phyloP scores from a whole-genome alignment of 1,284 basidiomycete species.

The Retiboletus flavoniger region DNA sequence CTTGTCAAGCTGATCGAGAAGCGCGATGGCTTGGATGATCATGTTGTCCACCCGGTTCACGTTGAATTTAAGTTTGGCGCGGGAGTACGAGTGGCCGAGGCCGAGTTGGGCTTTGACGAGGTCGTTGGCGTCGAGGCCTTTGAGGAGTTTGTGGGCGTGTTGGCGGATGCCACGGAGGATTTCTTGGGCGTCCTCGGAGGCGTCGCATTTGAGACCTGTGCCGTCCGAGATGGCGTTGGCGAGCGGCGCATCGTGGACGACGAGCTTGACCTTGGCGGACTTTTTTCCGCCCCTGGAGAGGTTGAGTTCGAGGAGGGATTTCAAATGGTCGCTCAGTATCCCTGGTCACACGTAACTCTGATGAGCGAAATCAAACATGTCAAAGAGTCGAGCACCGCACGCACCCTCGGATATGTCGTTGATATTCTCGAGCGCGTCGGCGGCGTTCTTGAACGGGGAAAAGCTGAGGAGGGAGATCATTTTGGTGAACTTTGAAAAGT shows the following conservation, averaged over 20 bases:
- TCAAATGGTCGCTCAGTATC: constrained; percentile 84
- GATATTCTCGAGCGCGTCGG: constrained; percentile 94
- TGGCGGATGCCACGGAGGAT: constrained; percentile 92
- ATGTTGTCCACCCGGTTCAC: constrained; percentile 99
- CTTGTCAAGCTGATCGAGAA: constrained; percentile 99
- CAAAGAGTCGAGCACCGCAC: constrained; percentile 10
- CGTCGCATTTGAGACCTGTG: constrained; percentile 80
- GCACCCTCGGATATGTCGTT: constrained; percentile 96
- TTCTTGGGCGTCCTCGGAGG: constrained; percentile 84
- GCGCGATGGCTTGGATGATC: constrained; percentile 99
- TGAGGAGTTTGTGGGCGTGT: constrained; percentile 90
- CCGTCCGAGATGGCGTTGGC: constrained; percentile 81
- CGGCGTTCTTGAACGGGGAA: constrained; percentile 92
- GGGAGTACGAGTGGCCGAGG: constrained; percentile 96
- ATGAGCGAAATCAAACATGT: neutral
- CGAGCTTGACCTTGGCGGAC: constrained; percentile 80
- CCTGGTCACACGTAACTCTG: constrained; percentile 43
- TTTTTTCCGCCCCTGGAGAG: constrained; percentile 73
- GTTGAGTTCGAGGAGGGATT: constrained; percentile 86
- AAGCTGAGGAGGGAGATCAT: constrained; percentile 94
- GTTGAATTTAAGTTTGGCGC: constrained; percentile 99
- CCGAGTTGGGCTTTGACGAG: constrained; percentile 93
- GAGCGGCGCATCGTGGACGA: constrained; percentile 79
- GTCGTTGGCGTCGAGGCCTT: constrained; percentile 87
- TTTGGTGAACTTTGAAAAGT: constrained; percentile 90